Evolutionary conservation across 345 rosid species (phyloP), one percentile per base, ranked within the genome.

Genomic region (Ceriops decandra): DNA sequence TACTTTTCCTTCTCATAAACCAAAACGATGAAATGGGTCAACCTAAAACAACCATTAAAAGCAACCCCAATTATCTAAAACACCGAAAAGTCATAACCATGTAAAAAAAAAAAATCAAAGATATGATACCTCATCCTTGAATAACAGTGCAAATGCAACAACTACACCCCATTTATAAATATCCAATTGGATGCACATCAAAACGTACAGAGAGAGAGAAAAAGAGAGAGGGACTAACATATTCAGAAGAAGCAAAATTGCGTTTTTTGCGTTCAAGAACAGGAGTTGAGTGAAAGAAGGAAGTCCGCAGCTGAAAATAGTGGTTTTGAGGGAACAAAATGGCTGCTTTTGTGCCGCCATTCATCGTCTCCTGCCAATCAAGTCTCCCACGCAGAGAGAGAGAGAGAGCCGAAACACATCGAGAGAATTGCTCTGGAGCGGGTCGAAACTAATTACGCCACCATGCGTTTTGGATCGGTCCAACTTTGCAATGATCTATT

Each of bases 241-340:
- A 63, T 49, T 82, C 73, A 78, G 82, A 78, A 49, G 57, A 51
- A 30, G 52, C 68, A 72, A 54, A 46, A 26, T 54, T 72, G 72
- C 82, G 82, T 32, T 84, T 81, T 82, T 80, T 85, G 77, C 90
- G 78, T 80, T 90, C 87, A 51, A 90, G 82, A 52, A 86, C 82
- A 1, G 88, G 83, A 4, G 93, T 83, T 22, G 91, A 82, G 73
- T 90, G 96, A 47, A 90, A 86, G 36, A 85, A 71, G 53, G 83
- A 75, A 57, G 69, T 22, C 62, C 73, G 78, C 54, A 62, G 75
- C 46, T 68, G 73, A 64, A 72, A 67, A 26, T 60, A n/a, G 24
- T 69, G 66, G 80, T 63, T 77, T 35, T 81, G 80, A 7, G 79
- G 78, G 36, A 71, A 77, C 22, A 62, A 78, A 78, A 81, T 63